Evolutionary conservation across 345 rosid genomes (phyloP), one percentile per base, ranked within the genome.

Genomic region (Pelargonium nanum): DNA sequence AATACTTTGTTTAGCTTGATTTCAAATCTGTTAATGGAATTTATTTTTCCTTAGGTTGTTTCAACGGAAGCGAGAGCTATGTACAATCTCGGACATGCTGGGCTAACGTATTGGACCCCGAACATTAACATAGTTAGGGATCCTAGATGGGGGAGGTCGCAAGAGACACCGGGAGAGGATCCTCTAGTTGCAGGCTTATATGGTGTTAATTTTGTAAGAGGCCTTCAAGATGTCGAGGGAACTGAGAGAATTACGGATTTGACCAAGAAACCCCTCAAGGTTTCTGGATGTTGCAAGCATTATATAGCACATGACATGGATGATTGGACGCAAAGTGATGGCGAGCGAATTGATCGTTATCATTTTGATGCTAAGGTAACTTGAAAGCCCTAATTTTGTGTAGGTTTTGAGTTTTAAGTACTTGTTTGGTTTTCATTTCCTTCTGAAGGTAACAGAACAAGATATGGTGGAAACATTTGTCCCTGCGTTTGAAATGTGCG

Each of bases 21-120:
- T 28, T 28, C 32, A 3, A 28, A 7, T 28, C 7, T 2, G 32
- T 28, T 28, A 3, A 28, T 28, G 32, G 7, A 7, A 7, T 28
- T 28, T 28, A 7, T 28, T 40, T 40, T 40, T 40, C 16, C 15
- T 8, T 10, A 80, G 65, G 86, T 76, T 1, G 78, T 73, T 48
- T 81, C 78, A 24, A 72, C 77, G 0, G 77, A 82, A 67, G 81
- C 81, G 53, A 51, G 80, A 53, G 80, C 82, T 65, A 75, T 71
- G 83, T 70, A 77, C 60, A 77, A 76, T 40, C 60, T 69, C n/a
- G 79, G 78, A 7, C 69, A 57, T 19, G 80, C 74, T 0, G 79
- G 78, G 48, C 60, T 83, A 58, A 74, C 81, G 1, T 72, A 54
- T 59, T 79, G 88, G 95, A 81, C 83, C 26, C 91, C 91, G 5